Evolutionary conservation across 345 rosid species (phyloP).

Genomic region (Eucalyptus lansdowneana): DNA sequence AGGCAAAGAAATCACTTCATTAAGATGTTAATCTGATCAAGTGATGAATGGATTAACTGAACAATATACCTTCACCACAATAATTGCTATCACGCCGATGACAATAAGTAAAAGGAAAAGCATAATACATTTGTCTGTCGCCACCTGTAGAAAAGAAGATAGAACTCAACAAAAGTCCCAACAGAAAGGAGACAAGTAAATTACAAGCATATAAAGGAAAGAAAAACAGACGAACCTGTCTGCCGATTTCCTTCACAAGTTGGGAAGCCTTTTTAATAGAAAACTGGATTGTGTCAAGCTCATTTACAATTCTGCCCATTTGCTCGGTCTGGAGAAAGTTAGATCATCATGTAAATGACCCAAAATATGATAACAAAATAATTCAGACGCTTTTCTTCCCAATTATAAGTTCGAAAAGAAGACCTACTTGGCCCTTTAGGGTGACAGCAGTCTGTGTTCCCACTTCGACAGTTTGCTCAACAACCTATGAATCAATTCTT

Average conservation of each 20-base stretch:
- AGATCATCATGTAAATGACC: neutral
- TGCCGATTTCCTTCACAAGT: slow-evolving; percentile 95
- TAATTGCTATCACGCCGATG: slow-evolving; percentile 88
- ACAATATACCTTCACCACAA: slow-evolving; percentile 75
- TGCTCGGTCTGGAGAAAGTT: slow-evolving; percentile 70
- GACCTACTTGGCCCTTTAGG: slow-evolving; percentile 88
- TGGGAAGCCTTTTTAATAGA: slow-evolving; percentile 97
- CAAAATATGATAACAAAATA: neutral
- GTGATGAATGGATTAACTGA: neutral
- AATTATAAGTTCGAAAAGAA: neutral
- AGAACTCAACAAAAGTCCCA: neutral
- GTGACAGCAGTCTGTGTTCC: slow-evolving; percentile 92
- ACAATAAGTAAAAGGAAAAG: slow-evolving; percentile 80
- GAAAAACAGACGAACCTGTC: slow-evolving; percentile 52
- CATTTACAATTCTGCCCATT: slow-evolving; percentile 97
- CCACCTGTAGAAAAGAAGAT: slow-evolving; percentile 50
- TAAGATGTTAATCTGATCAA: neutral
- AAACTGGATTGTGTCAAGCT: slow-evolving; percentile 94
- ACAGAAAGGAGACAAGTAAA: neutral
- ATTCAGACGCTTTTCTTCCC: neutral
- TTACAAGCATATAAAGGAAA: neutral
- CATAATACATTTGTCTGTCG: slow-evolving; percentile 99
- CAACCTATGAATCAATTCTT: slow-evolving; percentile 35
- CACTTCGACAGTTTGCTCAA: slow-evolving; percentile 93
- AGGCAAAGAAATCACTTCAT: neutral